Conservation (phyloP, 352 stramenopile genomes). For the Pythium aristosporum region DNA sequence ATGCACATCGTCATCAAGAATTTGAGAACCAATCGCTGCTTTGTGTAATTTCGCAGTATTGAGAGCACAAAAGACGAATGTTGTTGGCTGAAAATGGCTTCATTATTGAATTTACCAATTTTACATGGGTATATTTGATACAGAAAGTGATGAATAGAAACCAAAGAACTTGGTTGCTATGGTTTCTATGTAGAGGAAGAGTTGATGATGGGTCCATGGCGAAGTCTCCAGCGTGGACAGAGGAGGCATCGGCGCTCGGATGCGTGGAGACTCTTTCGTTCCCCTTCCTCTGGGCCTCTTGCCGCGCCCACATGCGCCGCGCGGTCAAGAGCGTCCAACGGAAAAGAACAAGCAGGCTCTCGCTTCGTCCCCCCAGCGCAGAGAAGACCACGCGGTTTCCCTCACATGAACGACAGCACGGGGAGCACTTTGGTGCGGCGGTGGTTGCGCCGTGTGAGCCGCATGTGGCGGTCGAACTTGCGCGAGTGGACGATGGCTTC, state of each 20-base stretch:
- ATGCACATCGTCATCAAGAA: constrained; percentile 11
- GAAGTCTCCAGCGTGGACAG: no score
- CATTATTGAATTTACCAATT: neutral
- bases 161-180: constrained; percentile 3
- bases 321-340: no score
- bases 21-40: constrained; percentile 16
- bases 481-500: constrained; percentile 44
- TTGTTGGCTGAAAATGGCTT: constrained; percentile 28
- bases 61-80: neutral
- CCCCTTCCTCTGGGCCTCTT: no score
- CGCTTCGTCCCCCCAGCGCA: no score
- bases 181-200: neutral
- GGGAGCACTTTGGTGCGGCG: constrained; percentile 46
- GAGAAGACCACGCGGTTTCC: no score
- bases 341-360: neutral
- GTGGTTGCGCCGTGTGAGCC: constrained; percentile 53
- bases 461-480: constrained; percentile 80
- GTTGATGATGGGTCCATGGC: neutral
- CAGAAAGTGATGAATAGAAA: no score
- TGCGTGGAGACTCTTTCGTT: no score
- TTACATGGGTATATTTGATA: no score
- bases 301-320: no score
- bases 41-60: neutral
- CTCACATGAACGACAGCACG: constrained; percentile 26
- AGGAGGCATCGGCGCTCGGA: no score